Base-by-base conservation (phyloP, 257 asterid species). In the Solanum verrucosum region DNA sequence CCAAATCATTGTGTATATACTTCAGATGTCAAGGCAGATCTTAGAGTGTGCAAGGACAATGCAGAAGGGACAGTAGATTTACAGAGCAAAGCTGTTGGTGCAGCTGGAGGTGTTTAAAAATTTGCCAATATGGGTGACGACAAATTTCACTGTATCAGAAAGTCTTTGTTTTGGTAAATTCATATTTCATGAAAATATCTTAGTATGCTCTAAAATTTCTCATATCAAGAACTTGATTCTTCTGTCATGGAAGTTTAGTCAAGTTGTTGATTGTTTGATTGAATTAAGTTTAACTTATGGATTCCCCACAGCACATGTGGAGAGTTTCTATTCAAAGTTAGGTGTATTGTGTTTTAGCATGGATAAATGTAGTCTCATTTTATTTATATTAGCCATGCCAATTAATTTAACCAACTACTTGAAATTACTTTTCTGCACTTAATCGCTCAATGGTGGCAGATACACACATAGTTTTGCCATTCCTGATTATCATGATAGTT, bases 131-230 rank as follows among this genome's bases (percentile, higher is more conserved):
- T 90, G 16, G 93, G 89, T 60, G 49, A 81, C 31, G 91, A 91
- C 74, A 85, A 82, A 68, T 40, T 91, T 37, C 91, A 88, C 88
- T 90, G 85, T 86, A 84, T 86, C 49, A 44, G 23, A 49, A 52
- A 65, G 87, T 97, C 98, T 59, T 94, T 91, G n/a, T 90, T 97
- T 89, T 96, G 98, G 98, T 95, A 95, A 90, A 84, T 52, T 33
- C 75, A 72, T 72, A 16, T 40, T 84, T 16, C 25, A 46, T 81
- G 40, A 9, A 75, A 81, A 27, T 81, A 27, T 27, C 29, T 44
- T 81, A 14, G 1, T 44, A 27, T 4, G n/a, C 25, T 86, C 25
- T 52, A 72, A n/a, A 21, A 44, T 27, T 44, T 42, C 65, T 81
- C 67, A 29, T 81, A 81, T 27, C 18, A 81, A 29, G 67, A 81